Percentiles rank a stretch among this genome's conserved stretches.
Evolutionary conservation across 2,329 filamentous ascomycete species (phyloP).

Genomic region (Teratosphaeria nubilosa): DNA sequence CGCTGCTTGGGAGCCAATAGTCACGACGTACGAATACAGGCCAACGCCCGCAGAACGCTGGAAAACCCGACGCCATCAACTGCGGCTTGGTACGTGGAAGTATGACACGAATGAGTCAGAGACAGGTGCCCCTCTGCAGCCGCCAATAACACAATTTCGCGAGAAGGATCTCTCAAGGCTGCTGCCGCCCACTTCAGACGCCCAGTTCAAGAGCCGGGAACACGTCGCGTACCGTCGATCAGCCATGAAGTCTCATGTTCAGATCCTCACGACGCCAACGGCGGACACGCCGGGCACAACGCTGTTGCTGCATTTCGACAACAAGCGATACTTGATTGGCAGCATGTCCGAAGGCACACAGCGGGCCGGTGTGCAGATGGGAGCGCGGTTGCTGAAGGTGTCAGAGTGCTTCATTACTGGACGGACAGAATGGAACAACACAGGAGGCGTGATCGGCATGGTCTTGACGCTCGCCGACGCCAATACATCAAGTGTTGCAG

Average conservation of each 20-base stretch:
- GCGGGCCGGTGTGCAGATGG: slow-evolving; percentile 60
- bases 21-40: not conserved
- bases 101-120: not conserved
- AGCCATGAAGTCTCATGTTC: slow-evolving; percentile 63
- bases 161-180: not conserved
- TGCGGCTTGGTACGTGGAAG: not conserved
- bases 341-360: slow-evolving; percentile 77
- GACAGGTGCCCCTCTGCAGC: not conserved
- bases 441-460: slow-evolving; percentile 75
- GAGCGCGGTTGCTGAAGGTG: slow-evolving; percentile 53
- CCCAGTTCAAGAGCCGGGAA: not conserved
- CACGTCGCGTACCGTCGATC: not conserved
- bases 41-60: not conserved
- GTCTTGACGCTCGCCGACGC: slow-evolving; percentile 73
- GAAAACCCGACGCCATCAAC: not conserved
- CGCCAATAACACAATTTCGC: not conserved
- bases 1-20: not conserved
- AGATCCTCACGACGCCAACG: slow-evolving; percentile 72
- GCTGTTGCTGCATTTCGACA: slow-evolving; percentile 68
- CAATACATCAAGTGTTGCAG: slow-evolving; percentile 37
- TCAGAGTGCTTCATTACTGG: slow-evolving; percentile 78
- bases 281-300: slow-evolving; percentile 77
- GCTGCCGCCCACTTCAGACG: not conserved
- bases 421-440: slow-evolving; percentile 60
- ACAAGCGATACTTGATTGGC: slow-evolving; percentile 76